These are phyloP conservation scores for Capronia epimyces DNA, from an alignment of 2,329 filamentous ascomycete genomes.

Conservation along the genomic window DNA sequence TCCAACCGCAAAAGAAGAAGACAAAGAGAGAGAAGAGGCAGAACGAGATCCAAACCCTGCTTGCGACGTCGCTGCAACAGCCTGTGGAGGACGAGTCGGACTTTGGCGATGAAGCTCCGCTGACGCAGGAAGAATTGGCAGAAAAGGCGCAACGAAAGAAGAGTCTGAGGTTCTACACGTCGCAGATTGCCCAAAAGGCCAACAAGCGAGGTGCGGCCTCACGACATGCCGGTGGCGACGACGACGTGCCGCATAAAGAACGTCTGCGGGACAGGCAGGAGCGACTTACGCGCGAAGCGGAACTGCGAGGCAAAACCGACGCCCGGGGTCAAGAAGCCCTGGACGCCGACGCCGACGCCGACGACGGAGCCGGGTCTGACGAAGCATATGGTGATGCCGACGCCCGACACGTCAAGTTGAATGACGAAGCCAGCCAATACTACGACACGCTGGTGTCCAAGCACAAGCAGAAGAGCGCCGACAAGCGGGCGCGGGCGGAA, in stretches of 20 bases:
- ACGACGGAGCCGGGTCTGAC: constrained; percentile 38
- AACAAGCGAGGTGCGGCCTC: constrained; percentile 66
- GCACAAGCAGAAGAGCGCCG: constrained; percentile 55
- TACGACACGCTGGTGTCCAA: constrained; percentile 78
- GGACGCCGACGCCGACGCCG: constrained; percentile 65
- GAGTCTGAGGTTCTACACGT: constrained; percentile 93
- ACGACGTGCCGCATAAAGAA: constrained; percentile 73
- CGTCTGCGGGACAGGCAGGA: constrained; percentile 79
- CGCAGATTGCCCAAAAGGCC: constrained; percentile 90
- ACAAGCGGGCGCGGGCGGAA: constrained; percentile 62
- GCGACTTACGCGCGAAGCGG: constrained; percentile 81
- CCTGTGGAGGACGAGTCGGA: constrained; percentile 65
- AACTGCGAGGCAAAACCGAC: constrained; percentile 67
- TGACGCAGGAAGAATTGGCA: constrained; percentile 71
- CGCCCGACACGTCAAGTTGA: constrained; percentile 41
- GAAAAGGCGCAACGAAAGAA: constrained; percentile 89
- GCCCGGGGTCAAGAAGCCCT: constrained; percentile 49
- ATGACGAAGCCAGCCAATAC: constrained; percentile 54
- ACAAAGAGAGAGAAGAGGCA: constrained; percentile 50
- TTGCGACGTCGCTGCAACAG: constrained; percentile 31
- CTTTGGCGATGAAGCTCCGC: constrained; percentile 80
- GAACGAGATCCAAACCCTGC: constrained; percentile 42
- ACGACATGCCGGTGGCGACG: constrained; percentile 55
- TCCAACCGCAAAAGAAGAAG: constrained; percentile 39
- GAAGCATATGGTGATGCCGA: constrained; percentile 44